Percentiles rank a stretch among this genome's conserved stretches.
Evolutionary conservation across 768 basidiomycete species (phyloP).

Genomic region (Amanita phalloides): DNA sequence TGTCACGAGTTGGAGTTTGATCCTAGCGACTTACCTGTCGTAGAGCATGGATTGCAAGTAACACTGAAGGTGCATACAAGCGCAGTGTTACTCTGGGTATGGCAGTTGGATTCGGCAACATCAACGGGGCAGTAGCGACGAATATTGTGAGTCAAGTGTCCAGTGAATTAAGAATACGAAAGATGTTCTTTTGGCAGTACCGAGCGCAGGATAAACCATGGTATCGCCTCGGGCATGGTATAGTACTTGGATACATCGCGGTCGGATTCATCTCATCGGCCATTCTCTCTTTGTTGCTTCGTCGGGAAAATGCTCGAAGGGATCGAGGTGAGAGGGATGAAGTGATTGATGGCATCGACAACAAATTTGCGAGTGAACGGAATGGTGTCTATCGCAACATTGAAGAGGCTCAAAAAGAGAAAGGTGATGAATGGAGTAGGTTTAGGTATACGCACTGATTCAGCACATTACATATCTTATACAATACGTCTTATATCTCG

Average conservation of each 20-base stretch:
- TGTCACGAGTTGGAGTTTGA: too few species aligned
- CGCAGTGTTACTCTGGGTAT: slow-evolving; percentile 59
- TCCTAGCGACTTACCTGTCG: too few species aligned
- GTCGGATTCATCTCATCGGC: slow-evolving; percentile 49
- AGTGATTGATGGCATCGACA: slow-evolving; percentile 39
- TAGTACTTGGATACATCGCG: slow-evolving; percentile 59
- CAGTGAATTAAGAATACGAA: neutral
- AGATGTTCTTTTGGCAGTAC: slow-evolving; percentile 30
- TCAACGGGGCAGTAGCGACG: slow-evolving; percentile 58
- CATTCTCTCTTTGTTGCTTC: slow-evolving; percentile 35
- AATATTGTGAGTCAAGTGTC: slow-evolving; percentile 39
- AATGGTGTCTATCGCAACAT: slow-evolving; percentile 46
- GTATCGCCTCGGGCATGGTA: slow-evolving; percentile 60
- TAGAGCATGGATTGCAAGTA: slow-evolving; percentile 23
- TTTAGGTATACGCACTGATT: slow-evolving; percentile 50
- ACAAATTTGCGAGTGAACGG: slow-evolving; percentile 29
- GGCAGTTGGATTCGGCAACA: slow-evolving; percentile 59
- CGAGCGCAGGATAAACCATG: slow-evolving; percentile 53
- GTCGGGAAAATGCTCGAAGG: slow-evolving; percentile 47
- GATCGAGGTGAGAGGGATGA: slow-evolving; percentile 64
- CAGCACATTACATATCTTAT: neutral
- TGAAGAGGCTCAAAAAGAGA: slow-evolving; percentile 47
- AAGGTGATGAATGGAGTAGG: slow-evolving; percentile 71
- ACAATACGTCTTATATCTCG: neutral
- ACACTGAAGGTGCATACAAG: slow-evolving; percentile 68